Evolutionary conservation across 2,329 filamentous ascomycete genomes (phyloP), one percentile per base, ranked within the genome.

Genomic region (Zymoseptoria brevis): DNA sequence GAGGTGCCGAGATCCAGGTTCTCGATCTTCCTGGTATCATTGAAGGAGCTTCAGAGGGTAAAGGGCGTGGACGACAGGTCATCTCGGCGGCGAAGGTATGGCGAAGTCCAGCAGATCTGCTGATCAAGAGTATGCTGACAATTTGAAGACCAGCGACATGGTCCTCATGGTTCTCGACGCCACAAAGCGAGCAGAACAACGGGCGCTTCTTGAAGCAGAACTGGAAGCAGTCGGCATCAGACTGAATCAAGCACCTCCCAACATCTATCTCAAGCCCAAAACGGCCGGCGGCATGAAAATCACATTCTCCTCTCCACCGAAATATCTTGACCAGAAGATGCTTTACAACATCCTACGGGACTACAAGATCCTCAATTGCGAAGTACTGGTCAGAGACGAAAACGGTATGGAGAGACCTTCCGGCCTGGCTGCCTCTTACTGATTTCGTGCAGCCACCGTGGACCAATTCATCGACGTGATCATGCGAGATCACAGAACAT

Each of bases 391-490:
- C 16, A 88, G 94, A 68, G 94, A 99, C 73, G 94, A 99, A 71
- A 86, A 95, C 73, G 83, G 83, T 83, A 73, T 49, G 66, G 41
- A 16, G 11, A 11, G 29, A 19, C 1, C 29, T 19, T 50, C 41
- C 8, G 7, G 5, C 52, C 24, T 9, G 21, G 9, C 9, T 13
- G 41, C 9, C 21, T 5, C 16, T 11, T 24, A 54, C 65, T 69
- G 19, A 63, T 45, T 51, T 35, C 2, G 4, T 29, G 19, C 60
- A 84, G 90, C 88, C 49, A 97, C 94, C 0, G 91, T 99, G 41
- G 94, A 99, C 77, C 93, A 99, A 76, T 89, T 99, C 75, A 99
- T 99, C 77, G 94, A 99, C 75, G 91, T 96, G 62, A 96, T 99
- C 76, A 97, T 97, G 93, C 96, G 94, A 76, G 90, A 96, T 72